Conservation (phyloP, 2,329 filamentous ascomycete species). For the Fusarium luffae region DNA sequence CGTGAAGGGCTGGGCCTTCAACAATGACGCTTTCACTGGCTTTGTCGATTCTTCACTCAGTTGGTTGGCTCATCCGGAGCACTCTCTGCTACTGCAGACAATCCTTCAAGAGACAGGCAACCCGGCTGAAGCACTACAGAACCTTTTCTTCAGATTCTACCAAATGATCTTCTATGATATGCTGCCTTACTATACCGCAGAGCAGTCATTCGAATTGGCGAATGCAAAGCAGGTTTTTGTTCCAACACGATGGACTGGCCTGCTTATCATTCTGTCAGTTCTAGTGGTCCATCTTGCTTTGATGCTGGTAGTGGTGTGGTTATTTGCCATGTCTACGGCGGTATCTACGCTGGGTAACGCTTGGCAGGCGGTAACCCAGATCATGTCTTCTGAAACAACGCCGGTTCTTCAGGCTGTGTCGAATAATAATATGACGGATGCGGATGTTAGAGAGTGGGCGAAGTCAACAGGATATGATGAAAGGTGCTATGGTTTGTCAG, state of each 20-base stretch:
- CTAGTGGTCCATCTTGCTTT: not conserved
- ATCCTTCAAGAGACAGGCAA: conserved; percentile 6
- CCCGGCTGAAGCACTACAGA: conserved; percentile 10
- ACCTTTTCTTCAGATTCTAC: not conserved
- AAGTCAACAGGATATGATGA: not conserved
- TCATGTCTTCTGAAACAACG: conserved; percentile 7
- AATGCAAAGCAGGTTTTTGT: not conserved
- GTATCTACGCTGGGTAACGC: conserved; percentile 2
- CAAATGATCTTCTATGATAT: conserved; percentile 28
- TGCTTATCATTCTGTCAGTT: not conserved
- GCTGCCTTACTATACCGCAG: not conserved
- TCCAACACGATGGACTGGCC: conserved; percentile 2
- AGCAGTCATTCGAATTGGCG: not conserved
- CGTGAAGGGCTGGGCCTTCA: not conserved
- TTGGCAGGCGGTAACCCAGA: conserved; percentile 26
- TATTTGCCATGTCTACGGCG: conserved; percentile 3
- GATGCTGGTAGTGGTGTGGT: not conserved
- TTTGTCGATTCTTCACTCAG: not conserved
- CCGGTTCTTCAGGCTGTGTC: conserved; percentile 2
- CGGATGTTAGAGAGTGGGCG: conserved; percentile 7
- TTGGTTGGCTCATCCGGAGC: conserved; percentile 15
- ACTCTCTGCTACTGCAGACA: conserved; percentile 11
- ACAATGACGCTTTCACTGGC: not conserved
- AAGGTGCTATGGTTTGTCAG: not conserved
- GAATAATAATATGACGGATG: conserved; percentile 1